Evolutionary conservation across 805 yeast genomes (phyloP).

Genomic region (Candida nemodendra): DNA sequence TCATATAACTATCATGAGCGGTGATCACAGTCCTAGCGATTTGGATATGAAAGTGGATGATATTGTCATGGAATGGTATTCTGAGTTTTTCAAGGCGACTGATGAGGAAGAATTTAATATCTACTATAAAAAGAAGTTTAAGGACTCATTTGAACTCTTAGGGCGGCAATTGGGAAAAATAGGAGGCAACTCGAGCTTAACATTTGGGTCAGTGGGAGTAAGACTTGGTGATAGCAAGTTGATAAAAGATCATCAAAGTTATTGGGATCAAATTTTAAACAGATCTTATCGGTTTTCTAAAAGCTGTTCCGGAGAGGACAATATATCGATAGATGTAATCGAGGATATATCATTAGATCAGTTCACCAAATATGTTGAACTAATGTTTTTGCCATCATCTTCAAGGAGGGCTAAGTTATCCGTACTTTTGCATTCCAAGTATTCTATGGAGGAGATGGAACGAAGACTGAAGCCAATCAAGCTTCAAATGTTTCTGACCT

Average conservation of each 20-base stretch:
- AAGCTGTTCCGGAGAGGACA: slow-evolving; percentile 28
- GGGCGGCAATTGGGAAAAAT: slow-evolving; percentile 14
- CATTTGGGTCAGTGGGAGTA: slow-evolving; percentile 24
- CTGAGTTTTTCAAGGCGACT: slow-evolving; percentile 25
- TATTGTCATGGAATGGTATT: slow-evolving; percentile 43
- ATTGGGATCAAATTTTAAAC: slow-evolving; percentile 50
- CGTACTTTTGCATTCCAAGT: slow-evolving; percentile 39
- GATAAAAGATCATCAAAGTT: slow-evolving; percentile 43
- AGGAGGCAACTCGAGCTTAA: slow-evolving; percentile 27
- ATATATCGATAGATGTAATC: slow-evolving; percentile 35
- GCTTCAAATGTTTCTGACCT: slow-evolving; percentile 42
- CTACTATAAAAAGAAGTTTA: slow-evolving; percentile 37
- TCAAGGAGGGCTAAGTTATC: slow-evolving; percentile 39
- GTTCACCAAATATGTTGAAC: slow-evolving; percentile 37
- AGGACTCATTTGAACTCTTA: slow-evolving; percentile 24
- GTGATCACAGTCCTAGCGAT: slow-evolving; percentile 38
- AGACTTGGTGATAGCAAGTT: slow-evolving; percentile 19
- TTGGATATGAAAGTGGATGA: slow-evolving; percentile 48
- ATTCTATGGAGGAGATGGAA: slow-evolving; percentile 37
- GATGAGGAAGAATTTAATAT: slow-evolving; percentile 37
- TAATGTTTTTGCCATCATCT: slow-evolving; percentile 38
- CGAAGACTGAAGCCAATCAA: slow-evolving; percentile 38
- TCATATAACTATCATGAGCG: slow-evolving; percentile 57
- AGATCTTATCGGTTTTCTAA: slow-evolving; percentile 41
- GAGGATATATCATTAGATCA: slow-evolving; percentile 30